These are phyloP conservation scores for Syncephalastrum monosporum DNA, from an alignment of 371 early-diverging fungal genomes.

Conservation along the genomic window DNA sequence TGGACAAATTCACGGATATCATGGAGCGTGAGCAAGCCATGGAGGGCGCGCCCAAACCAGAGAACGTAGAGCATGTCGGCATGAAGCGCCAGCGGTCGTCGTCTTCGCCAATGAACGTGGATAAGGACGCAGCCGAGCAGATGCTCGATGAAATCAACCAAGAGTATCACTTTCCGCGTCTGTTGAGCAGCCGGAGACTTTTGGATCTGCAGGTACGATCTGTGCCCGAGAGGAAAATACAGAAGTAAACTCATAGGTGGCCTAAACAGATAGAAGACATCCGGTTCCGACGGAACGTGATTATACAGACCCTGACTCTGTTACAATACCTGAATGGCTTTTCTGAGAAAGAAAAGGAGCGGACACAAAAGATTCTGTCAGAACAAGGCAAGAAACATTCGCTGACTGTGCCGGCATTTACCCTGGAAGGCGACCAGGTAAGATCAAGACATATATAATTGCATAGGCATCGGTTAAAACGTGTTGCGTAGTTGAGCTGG, in stretches of 20 bases:
- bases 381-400: constrained; percentile 36
- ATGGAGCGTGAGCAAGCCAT: constrained; percentile 31
- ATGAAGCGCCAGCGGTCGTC: no score
- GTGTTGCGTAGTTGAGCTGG: constrained; percentile 24
- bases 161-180: constrained; percentile 70
- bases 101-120: constrained; percentile 3
- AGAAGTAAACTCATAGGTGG: neutral
- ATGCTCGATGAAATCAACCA: constrained; percentile 35
- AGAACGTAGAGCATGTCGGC: no score
- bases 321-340: constrained; percentile 61
- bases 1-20: constrained; percentile 37
- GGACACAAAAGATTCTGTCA: constrained; percentile 29
- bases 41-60: no score
- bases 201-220: constrained; percentile 65
- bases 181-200: constrained; percentile 69
- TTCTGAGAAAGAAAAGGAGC: constrained; percentile 35
- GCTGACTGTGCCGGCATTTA: constrained; percentile 29
- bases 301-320: constrained; percentile 76
- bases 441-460: neutral
- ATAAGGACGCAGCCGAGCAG: constrained; percentile 28
- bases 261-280: constrained; percentile 56
- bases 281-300: constrained; percentile 73
- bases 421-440: constrained; percentile 35
- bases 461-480: neutral
- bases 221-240: neutral